Conservation (phyloP, 768 basidiomycete species). For the Lactifluus piperatus region DNA sequence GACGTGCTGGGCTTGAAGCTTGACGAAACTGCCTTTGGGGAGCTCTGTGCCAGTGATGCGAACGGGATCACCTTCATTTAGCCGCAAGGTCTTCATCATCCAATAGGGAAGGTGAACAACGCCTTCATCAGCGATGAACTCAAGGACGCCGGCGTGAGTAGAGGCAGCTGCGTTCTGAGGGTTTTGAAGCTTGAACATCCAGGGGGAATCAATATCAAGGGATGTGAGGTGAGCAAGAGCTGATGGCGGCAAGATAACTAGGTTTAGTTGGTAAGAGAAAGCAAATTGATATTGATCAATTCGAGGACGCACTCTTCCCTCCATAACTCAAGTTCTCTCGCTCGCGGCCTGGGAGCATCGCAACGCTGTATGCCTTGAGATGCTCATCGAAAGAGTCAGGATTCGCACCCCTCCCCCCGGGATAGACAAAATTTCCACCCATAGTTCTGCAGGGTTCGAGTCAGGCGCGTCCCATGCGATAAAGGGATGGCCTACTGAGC, state of each 20-base stretch:
- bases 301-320: conserved; percentile 77
- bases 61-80: conserved; percentile 93
- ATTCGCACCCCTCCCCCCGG: conserved; percentile 38
- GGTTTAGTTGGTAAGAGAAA: conserved; percentile 11
- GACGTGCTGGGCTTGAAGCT: conserved; percentile 90
- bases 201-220: conserved; percentile 84
- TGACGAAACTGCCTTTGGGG: conserved; percentile 91
- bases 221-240: conserved; percentile 81
- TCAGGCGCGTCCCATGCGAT: background rate
- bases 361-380: conserved; percentile 90
- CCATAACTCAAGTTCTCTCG: conserved; percentile 92
- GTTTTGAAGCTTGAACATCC: conserved; percentile 96
- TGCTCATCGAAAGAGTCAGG: conserved; percentile 84
- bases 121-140: conserved; percentile 98
- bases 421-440: conserved; percentile 40
- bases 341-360: conserved; percentile 82
- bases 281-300: conserved; percentile 12
- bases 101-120: conserved; percentile 93
- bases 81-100: conserved; percentile 97
- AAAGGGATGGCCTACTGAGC: conserved; percentile 39
- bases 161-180: conserved; percentile 75
- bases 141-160: conserved; percentile 95
- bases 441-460: conserved; percentile 37
- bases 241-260: conserved; percentile 97
- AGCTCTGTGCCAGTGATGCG: conserved; percentile 83